Evolutionary conservation across 208 protist species (phyloP).

Genomic region (Trypanosoma mega): DNA sequence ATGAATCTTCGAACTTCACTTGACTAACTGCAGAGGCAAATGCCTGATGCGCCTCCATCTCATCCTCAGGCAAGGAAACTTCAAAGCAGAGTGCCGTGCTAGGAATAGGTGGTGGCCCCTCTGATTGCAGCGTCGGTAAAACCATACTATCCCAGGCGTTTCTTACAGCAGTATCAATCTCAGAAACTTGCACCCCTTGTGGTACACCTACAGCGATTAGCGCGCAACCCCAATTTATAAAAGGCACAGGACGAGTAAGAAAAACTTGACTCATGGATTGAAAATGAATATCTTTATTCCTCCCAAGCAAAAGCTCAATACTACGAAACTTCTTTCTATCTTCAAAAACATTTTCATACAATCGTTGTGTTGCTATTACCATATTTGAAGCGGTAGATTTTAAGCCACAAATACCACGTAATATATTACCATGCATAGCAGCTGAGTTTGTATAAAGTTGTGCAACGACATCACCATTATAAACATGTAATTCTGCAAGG

Average conservation of each 20-base stretch:
- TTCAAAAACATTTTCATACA: conserved; percentile 86
- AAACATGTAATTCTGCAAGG: conserved; percentile 72
- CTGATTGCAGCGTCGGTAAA: conserved; percentile 16
- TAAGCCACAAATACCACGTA: conserved; percentile 79
- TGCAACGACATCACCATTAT: conserved; percentile 90
- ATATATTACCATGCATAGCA: conserved; percentile 91
- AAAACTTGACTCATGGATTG: conserved; percentile 66
- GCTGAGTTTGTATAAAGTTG: conserved; percentile 92
- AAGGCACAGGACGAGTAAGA: conserved; percentile 58
- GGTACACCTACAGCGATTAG: conserved; percentile 56
- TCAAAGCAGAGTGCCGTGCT: conserved; percentile 57
- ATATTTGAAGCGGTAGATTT: conserved; percentile 61
- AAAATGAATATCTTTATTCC: conserved; percentile 70
- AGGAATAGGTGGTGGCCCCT: conserved; percentile 29
- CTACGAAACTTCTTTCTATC: conserved; percentile 76
- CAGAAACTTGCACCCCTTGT: conserved; percentile 13
- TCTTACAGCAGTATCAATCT: conserved; percentile 47
- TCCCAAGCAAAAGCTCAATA: conserved; percentile 77
- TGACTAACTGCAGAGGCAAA: conserved; percentile 29
- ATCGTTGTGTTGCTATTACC: conserved; percentile 81
- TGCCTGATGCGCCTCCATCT: conserved; percentile 17
- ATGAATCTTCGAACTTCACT: conserved; percentile 22
- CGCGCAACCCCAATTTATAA: conserved; percentile 57
- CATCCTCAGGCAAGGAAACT: conserved; percentile 34
- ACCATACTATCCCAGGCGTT: conserved; percentile 49